These are phyloP conservation scores for Mycena epipterygia DNA, from an alignment of 768 basidiomycete species.

Conservation along the genomic window DNA sequence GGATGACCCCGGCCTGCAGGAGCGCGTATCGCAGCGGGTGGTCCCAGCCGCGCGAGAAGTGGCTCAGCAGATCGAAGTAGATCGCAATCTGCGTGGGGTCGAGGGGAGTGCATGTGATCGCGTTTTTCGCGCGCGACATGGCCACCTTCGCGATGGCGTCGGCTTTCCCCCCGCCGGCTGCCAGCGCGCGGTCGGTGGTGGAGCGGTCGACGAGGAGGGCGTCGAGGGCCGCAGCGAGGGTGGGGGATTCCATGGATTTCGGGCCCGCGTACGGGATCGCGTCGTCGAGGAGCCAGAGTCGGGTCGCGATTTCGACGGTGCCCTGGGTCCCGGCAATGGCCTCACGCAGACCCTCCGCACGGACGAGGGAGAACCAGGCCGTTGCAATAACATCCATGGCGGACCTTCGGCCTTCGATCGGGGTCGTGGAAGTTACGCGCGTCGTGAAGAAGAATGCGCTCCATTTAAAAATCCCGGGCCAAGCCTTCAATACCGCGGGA, in stretches of 20 bases:
- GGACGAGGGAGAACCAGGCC: conserved; percentile 45
- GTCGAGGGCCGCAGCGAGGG: conserved; percentile 47
- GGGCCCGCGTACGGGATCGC: conserved; percentile 34
- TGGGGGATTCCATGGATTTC: conserved; percentile 41
- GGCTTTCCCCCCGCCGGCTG: conserved; percentile 43
- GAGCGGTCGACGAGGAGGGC: conserved; percentile 41
- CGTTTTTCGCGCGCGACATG: conserved; percentile 43
- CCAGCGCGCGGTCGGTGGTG: conserved; percentile 46
- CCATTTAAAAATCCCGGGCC: conserved; percentile 55
- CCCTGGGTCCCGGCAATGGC: conserved; percentile 48
- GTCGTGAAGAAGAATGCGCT: conserved; percentile 48
- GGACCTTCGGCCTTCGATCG: conserved; percentile 32
- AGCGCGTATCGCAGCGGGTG: conserved; percentile 51
- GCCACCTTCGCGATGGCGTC: conserved; percentile 45
- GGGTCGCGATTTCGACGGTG: conserved; percentile 50
- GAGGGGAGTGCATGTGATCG: conserved; percentile 36
- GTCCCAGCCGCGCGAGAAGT: conserved; percentile 43
- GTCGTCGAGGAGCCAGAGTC: conserved; percentile 51
- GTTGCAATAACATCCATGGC: conserved; percentile 47
- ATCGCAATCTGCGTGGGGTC: conserved; percentile 39
- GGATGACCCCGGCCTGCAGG: conserved; percentile 47
- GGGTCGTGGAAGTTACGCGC: conserved; percentile 37
- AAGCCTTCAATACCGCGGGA: conserved; percentile 42
- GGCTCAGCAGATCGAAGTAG: conserved; percentile 48
- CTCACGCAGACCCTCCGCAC: conserved; percentile 43